These are phyloP conservation scores for Letharia lupina DNA, from an alignment of 495 filamentous ascomycete species.

Conservation along the genomic window DNA sequence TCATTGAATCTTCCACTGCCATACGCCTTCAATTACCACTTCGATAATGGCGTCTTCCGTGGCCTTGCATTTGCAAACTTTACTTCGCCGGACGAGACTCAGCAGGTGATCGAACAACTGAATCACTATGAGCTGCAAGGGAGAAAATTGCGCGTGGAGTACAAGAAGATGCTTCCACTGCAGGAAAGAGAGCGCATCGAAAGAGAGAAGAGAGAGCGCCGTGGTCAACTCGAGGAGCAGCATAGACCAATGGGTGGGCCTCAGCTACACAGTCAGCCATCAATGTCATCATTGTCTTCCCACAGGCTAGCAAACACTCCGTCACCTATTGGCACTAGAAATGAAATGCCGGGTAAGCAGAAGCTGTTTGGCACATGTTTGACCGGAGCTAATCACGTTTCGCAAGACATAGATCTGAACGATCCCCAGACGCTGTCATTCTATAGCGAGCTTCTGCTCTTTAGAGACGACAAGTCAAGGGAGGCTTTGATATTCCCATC, in stretches of 20 bases:
- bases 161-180: constrained; percentile 97
- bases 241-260: constrained; percentile 61
- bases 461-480: constrained; percentile 67
- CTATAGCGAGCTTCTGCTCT: constrained; percentile 81
- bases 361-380: not conserved
- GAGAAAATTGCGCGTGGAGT: constrained; percentile 88
- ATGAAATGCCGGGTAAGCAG: constrained; percentile 54
- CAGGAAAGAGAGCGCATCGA: constrained; percentile 94
- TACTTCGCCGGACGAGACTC: constrained; percentile 88
- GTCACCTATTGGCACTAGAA: constrained; percentile 56
- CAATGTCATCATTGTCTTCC: constrained; percentile 73
- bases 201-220: constrained; percentile 90
- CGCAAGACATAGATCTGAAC: constrained; percentile 77
- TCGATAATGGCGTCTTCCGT: constrained; percentile 95
- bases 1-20: constrained; percentile 83
- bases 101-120: constrained; percentile 77
- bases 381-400: constrained; percentile 11
- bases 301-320: constrained; percentile 62
- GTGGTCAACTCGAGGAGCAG: constrained; percentile 94
- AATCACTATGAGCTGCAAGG: constrained; percentile 95
- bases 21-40: constrained; percentile 99
- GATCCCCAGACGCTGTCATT: constrained; percentile 79
- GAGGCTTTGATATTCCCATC: constrained; percentile 78
- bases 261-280: constrained; percentile 71
- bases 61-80: constrained; percentile 98